phyloP scores from a whole-genome alignment of 2,329 filamentous ascomycete genomes.

The Aspergillus calidoustus region DNA sequence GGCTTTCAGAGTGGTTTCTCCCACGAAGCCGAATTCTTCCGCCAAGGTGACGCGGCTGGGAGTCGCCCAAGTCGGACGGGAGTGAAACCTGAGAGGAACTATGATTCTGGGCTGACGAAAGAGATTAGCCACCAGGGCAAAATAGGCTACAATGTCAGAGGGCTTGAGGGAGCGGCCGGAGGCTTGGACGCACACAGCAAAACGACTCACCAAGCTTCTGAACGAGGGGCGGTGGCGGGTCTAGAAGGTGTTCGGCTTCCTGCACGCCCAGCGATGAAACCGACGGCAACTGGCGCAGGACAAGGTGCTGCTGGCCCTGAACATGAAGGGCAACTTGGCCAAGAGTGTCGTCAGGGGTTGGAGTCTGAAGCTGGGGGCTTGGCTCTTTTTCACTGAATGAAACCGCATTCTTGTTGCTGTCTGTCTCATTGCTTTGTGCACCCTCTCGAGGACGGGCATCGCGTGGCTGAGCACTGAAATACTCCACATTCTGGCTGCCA shows the following conservation, averaged over 20 bases:
- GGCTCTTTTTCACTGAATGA: constrained; percentile 1
- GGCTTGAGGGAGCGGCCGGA: neutral
- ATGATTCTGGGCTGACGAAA: constrained; percentile 14
- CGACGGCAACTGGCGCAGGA: constrained; percentile 23
- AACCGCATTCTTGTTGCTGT: neutral
- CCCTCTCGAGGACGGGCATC: neutral
- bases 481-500: constrained; percentile 13
- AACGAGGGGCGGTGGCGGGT: constrained; percentile 16
- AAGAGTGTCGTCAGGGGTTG: neutral
- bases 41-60: constrained; percentile 20
- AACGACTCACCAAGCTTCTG: constrained; percentile 23
- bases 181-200: neutral
- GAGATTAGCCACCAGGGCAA: constrained; percentile 10
- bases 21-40: constrained; percentile 6
- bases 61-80: constrained; percentile 15
- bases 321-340: neutral
- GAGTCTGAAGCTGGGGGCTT: neutral
- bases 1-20: constrained; percentile 4
- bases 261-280: constrained; percentile 33
- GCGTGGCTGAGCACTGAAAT: constrained; percentile 14
- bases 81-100: constrained; percentile 20
- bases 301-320: constrained; percentile 1
- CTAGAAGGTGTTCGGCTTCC: constrained; percentile 20
- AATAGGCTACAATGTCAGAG: neutral
- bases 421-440: neutral